Percentiles rank a stretch among this genome's conserved stretches.
phyloP scores from a whole-genome alignment of 2,329 filamentous ascomycete genomes.

The Aspergillus sp. region DNA sequence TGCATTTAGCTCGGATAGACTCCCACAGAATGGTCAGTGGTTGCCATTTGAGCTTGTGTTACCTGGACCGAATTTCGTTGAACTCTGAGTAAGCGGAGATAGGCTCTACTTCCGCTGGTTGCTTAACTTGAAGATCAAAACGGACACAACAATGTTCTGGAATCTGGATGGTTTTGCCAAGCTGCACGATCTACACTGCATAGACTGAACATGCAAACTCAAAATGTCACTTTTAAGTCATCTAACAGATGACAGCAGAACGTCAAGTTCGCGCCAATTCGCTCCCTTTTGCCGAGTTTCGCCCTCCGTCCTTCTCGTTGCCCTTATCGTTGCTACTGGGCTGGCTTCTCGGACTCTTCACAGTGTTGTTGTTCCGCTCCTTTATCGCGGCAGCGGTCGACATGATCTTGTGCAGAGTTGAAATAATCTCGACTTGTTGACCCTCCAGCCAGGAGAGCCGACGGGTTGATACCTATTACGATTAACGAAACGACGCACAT shows the following conservation, averaged over 20 bases:
- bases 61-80: neutral
- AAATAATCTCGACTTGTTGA: neutral
- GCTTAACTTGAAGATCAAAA: neutral
- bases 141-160: neutral
- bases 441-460: neutral
- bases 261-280: too few species aligned
- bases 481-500: neutral
- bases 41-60: too few species aligned
- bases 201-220: neutral
- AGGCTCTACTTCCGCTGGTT: neutral
- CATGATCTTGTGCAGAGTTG: neutral
- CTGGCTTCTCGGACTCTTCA: too few species aligned
- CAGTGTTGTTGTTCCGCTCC: neutral
- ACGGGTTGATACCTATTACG: neutral
- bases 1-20: too few species aligned
- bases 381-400: neutral
- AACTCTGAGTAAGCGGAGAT: neutral
- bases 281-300: too few species aligned
- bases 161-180: neutral
- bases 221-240: too few species aligned
- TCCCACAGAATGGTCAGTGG: too few species aligned
- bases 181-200: conserved; percentile 1
- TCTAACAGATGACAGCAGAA: too few species aligned
- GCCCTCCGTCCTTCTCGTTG: too few species aligned
- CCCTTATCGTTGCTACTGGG: too few species aligned